Base-by-base conservation (phyloP, 768 basidiomycete species). In the Holtermanniella nyarrowii region DNA sequence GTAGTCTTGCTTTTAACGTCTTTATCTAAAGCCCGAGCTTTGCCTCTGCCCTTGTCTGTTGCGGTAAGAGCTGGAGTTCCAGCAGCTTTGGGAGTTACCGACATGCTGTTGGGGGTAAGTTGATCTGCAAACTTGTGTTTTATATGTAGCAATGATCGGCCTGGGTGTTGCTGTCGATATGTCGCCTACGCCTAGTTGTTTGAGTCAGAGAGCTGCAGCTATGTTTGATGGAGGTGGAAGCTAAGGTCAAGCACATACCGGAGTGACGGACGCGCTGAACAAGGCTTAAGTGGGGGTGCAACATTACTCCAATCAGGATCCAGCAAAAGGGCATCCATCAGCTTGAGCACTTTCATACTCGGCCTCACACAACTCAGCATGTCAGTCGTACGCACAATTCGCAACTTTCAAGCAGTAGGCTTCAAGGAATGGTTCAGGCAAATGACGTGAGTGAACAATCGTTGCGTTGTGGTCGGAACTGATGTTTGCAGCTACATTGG, bases 361-460 rank as follows among this genome's bases (percentile, higher is more conserved):
- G 16, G 16, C 31, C 31, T 37, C 16, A 7, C 31, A 37, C 31
- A 37, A 37, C 31, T 37, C 10, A 86, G 83, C 82, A 79, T 84
- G 60, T 88, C 86, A 42, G 69, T 90, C 49, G 72, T 75, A 41
- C 80, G 88, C 59, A 87, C 85, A 27, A 72, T 91, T 60, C 82
- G 86, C 57, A 84, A 77, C 62, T 77, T 88, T 42, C 81, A 79
- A 50, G 79, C 82, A 44, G 83, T 80, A 18, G 90, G 89, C 16
- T 66, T 88, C 43, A 78, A 79, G 59, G 84, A 88, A 74, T 95
- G 87, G 86, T 89, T 84, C 82, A 81, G 82, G 59, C 84, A 88
- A 39, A 69, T 71, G 69, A 63, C 58, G 68, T 68, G 61, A 54
- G 69, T 59, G 21, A 42, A 23, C 26, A 44, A 44, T 21, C 50